Base-by-base conservation (phyloP, 306 rosid genomes). In the Pyrus bretschneideri region DNA sequence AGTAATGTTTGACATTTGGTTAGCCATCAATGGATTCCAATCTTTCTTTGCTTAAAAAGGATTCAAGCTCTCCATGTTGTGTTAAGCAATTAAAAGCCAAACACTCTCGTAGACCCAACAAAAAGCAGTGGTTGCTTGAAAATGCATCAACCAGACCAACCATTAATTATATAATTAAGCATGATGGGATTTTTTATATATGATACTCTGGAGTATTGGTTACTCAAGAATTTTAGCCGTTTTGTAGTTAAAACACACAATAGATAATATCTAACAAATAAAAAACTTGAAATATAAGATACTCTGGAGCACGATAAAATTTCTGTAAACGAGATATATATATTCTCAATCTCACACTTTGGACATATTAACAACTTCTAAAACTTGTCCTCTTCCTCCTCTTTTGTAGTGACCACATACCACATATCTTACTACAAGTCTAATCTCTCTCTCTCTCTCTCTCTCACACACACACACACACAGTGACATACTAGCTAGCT, bases 51-150 rank as follows among this genome's bases (percentile, higher is more conserved):
- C 81, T 71, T 51, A 11, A 25, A 71, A 78, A 1, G 49, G 4
- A 61, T 61, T 49, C 55, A 49, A 49, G 6, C 55, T 49, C 1
- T 49, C 55, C 55, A 5, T 15, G 67, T 27, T 59, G 64, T 9
- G 29, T 4, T 58, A 59, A 58, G 27, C 62, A 21, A 49, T 58
- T 58, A 58, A 61, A 23, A 6, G 5, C 30, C 2, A 12, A 13
- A 61, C 33, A 23, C 30, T 61, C 21, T 27, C 27, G 21, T 49
- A 23, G 64, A 22, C 30, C 62, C 44, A 70, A 51, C 27, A 2
- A 22, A 51, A 62, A 14, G 21, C 67, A 23, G 46, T 51, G 45
- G 33, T 78, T 78, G 44, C 76, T 62, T 78, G 33, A 63, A 63
- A n/a, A 33, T 71, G 23, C 62, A 63, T 25, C 81, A 63, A 78